Conservation (phyloP, 2,329 filamentous ascomycete genomes). For the Penicillium paneum region DNA sequence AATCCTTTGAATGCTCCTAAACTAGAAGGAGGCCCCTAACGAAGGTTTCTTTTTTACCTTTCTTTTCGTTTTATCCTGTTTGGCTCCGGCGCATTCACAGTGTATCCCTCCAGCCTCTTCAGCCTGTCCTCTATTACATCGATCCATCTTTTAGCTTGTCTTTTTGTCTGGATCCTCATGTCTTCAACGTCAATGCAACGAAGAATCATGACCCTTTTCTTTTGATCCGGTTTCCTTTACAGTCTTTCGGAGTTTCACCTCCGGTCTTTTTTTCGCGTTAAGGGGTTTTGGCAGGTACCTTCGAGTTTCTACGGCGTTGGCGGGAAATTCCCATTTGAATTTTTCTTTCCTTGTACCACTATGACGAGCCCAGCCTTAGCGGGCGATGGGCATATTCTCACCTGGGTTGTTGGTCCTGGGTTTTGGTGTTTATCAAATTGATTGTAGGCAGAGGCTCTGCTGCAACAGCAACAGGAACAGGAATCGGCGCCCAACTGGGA, state of each 20-base stretch:
- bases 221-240: constrained; percentile 11
- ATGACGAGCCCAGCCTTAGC: constrained; percentile 1
- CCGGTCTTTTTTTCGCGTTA: constrained; percentile 9
- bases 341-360: constrained; percentile 5
- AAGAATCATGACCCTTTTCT: constrained; percentile 36
- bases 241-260: constrained; percentile 9
- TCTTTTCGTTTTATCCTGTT: constrained; percentile 4
- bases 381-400: not conserved
- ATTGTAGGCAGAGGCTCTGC: not conserved
- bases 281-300: not conserved
- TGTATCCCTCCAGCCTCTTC: constrained; percentile 14
- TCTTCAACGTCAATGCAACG: constrained; percentile 39
- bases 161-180: constrained; percentile 25
- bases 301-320: constrained; percentile 2
- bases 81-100: constrained; percentile 16
- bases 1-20: constrained; percentile 20
- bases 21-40: constrained; percentile 18
- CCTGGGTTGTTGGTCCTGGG: not conserved
- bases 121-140: constrained; percentile 10
- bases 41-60: constrained; percentile 1
- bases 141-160: constrained; percentile 26
- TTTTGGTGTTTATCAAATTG: not conserved
- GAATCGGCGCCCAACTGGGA: not conserved
- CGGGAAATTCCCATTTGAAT: constrained; percentile 1
- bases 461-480: not conserved